Conservation (phyloP, 805 yeast species). For the Sporopachydermia lactativora region DNA sequence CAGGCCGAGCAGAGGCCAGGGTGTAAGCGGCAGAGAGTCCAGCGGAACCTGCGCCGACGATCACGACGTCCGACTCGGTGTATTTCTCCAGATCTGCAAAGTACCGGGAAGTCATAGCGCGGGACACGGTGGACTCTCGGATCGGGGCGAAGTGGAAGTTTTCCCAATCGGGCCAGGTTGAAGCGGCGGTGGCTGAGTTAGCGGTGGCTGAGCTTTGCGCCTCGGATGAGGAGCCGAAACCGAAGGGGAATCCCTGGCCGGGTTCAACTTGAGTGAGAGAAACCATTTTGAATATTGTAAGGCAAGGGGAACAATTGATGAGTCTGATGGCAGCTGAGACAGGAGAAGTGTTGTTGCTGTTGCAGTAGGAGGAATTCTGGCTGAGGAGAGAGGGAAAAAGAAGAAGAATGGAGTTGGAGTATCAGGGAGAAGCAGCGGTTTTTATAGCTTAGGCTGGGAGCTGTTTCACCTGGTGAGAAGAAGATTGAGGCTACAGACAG, state of each 20-base stretch:
- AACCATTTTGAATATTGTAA: background rate
- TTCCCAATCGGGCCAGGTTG: constrained; percentile 40
- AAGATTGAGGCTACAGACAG: too few species aligned
- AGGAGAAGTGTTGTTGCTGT: too few species aligned
- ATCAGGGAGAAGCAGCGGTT: too few species aligned
- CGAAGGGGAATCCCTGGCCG: too few species aligned
- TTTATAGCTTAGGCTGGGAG: too few species aligned
- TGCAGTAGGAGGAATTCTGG: too few species aligned
- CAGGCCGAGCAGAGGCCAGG: constrained; percentile 62
- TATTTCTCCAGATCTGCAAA: constrained; percentile 59
- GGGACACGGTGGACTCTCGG: constrained; percentile 63
- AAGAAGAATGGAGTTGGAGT: too few species aligned
- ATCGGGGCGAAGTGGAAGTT: constrained; percentile 56
- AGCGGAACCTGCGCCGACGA: constrained; percentile 69
- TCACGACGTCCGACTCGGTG: constrained; percentile 62
- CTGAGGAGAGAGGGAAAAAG: too few species aligned
- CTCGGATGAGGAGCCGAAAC: background rate
- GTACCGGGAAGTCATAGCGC: constrained; percentile 69
- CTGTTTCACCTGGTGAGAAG: too few species aligned
- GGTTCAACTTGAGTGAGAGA: background rate
- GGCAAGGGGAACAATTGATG: too few species aligned
- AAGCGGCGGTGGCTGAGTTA: background rate
- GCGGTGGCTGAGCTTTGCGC: too few species aligned
- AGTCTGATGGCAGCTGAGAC: too few species aligned
- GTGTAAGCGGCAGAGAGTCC: constrained; percentile 68